Conservation (phyloP, 805 yeast genomes). For the Hanseniaspora taiwanica region DNA sequence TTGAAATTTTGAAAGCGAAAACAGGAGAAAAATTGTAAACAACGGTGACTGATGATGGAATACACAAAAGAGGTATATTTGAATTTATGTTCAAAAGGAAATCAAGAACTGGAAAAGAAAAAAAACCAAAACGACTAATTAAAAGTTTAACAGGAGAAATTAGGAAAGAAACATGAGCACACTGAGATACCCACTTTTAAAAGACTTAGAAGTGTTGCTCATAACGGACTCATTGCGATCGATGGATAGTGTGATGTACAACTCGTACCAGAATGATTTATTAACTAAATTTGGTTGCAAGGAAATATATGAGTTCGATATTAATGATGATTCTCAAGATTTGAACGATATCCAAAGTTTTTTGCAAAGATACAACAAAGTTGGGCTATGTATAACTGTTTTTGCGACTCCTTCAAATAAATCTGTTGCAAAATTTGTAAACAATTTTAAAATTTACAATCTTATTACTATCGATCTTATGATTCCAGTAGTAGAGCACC, state of each 20-base stretch:
- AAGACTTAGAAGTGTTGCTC: neutral
- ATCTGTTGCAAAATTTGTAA: neutral
- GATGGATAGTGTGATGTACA: neutral
- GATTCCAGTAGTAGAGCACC: conserved; percentile 19
- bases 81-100: no score
- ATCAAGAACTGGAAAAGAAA: neutral
- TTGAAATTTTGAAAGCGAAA: no score
- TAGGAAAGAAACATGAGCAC: neutral
- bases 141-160: no score
- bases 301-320: neutral
- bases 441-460: conserved; percentile 17
- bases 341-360: neutral
- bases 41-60: no score
- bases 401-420: neutral
- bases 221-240: neutral
- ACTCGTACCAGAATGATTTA: neutral
- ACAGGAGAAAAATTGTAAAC: no score
- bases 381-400: neutral
- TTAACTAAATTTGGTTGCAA: neutral
- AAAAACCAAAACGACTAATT: neutral
- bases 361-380: neutral
- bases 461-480: conserved; percentile 17
- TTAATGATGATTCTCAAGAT: neutral
- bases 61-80: no score
- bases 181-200: neutral